phyloP scores from a whole-genome alignment of 768 basidiomycete genomes.

The Boletus tylopilopsis region DNA sequence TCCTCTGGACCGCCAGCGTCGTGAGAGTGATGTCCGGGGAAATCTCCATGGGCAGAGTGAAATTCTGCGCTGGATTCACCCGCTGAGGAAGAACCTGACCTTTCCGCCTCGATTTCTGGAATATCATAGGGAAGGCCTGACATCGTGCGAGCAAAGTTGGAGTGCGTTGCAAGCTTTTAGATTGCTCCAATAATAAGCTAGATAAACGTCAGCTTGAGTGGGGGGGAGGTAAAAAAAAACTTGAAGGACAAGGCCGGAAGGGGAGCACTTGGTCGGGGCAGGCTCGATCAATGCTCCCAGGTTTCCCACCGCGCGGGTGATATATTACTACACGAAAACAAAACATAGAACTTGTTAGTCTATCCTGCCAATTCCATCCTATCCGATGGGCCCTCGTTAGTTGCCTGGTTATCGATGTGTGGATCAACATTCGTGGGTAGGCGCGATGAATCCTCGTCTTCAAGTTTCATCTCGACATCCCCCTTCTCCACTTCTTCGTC shows the following conservation, averaged over 20 bases:
- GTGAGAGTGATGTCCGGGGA: slow-evolving; percentile 1
- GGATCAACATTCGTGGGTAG: slow-evolving; percentile 6
- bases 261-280: not conserved
- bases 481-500: slow-evolving; percentile 1
- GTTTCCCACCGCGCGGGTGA: slow-evolving; percentile 15
- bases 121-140: slow-evolving; percentile 30
- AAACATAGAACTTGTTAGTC: not conserved
- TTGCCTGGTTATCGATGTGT: slow-evolving; percentile 1
- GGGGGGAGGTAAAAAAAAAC: too few species aligned
- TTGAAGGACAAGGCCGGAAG: not conserved
- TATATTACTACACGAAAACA: not conserved
- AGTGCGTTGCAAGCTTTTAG: not conserved
- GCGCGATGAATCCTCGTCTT: slow-evolving; percentile 11
- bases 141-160: slow-evolving; percentile 15
- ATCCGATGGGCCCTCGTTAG: not conserved
- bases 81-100: slow-evolving; percentile 3
- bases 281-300: not conserved
- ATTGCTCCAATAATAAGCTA: too few species aligned
- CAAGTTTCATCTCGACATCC: slow-evolving; percentile 32
- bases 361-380: slow-evolving; percentile 20
- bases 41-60: not conserved
- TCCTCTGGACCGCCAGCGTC: slow-evolving; percentile 5
- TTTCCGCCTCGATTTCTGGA: slow-evolving; percentile 16
- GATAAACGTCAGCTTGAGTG: not conserved
- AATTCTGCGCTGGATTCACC: slow-evolving; percentile 4